Base-by-base conservation (phyloP, 2,329 filamentous ascomycete species). In the Fusarium sp. region DNA sequence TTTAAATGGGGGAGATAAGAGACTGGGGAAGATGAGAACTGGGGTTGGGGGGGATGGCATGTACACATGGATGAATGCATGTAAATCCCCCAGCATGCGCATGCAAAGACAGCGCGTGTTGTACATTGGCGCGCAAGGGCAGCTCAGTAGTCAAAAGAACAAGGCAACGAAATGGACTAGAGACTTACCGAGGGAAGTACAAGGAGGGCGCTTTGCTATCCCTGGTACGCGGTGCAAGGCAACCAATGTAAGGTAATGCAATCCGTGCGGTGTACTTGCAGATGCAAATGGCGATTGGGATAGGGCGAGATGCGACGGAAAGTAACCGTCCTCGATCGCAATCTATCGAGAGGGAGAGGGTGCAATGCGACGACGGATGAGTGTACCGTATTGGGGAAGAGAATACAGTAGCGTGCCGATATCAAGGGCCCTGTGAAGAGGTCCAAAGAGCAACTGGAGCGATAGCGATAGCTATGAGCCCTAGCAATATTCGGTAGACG, bases 281-380 rank as follows among this genome's bases (percentile, higher is more conserved):
- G 43, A 61, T 66, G 52, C 38, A 44, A 49, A 40, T 59, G 55
- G 58, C 38, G 46, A 28, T 38, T 62, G 43, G 34, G 51, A 49
- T 18, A 31, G 26, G n/a, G 43, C 18, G 57, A 56, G 58, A 59
- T 28, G 52, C 53, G 46, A 65, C 67, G 69, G 66, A 57, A 60
- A 48, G 58, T 56, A 73, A 63, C 48, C 20, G 67, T 45, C 44
- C 24, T 24, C 34, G 43, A 73, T 60, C 49, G 63, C 31, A 65
- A 36, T 44, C 39, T 51, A 43, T 42, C 51, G 63, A 43, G 36
- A 36, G 22, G 50, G 33, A 53, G 52, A 61, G 56, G 63, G 64
- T 66, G 71, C 59, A 63, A 73, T 74, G 72, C 68, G 62, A 73
- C 63, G 22, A 66, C 50, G 57, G 63, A 58, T 51, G 63, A 61